Evolutionary conservation across 495 filamentous ascomycete genomes (phyloP), one percentile per base, ranked within the genome.

Genomic region (Thermothielavioides terrestris): DNA sequence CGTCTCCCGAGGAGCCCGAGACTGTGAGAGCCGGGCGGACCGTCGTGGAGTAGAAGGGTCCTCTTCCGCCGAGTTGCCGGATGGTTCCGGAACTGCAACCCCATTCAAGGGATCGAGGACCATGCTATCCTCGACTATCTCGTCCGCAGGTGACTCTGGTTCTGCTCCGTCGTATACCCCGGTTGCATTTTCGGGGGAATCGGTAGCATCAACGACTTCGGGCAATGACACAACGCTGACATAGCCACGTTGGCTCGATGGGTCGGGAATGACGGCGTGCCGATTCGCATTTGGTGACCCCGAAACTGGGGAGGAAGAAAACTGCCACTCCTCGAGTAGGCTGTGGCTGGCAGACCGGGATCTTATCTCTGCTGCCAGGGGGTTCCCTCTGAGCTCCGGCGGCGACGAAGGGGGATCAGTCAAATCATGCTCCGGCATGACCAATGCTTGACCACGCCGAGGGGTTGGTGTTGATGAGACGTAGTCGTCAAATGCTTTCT

Each of bases 391-490:
- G 6, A 68, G 67, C 48, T 74, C 68, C 1, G 75, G 78, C 6
- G 77, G 77, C 3, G 79, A 80, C 5, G 77, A 81, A 9, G 72
- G 71, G 31, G 70, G 70, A 15, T 75, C 76, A 2, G 50, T 63
- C 59, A 68, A 62, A 27, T 71, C 70, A 31, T 74, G 66, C 11
- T 69, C 67, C 0, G 64, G 59, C 6, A 73, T 63, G 9, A 65
- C 47, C 14, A 63, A 43, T 14, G 64, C 50, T 68, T 58, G 80
- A 63, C 62, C 70, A 58, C 73, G 63, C 6, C 73, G 63, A 7
- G 88, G 87, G 0, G 88, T 94, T 1, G 89, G 89, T 8, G 89
- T 92, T n/a, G 86, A 94, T 3, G 78, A 79, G 35, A 91, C 71
- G 55, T 79, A 87, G 14, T 79, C 76, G 62, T 85, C 77, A 60